phyloP scores from a whole-genome alignment of 164 flowering plant species.

The Vitis rupestris region DNA sequence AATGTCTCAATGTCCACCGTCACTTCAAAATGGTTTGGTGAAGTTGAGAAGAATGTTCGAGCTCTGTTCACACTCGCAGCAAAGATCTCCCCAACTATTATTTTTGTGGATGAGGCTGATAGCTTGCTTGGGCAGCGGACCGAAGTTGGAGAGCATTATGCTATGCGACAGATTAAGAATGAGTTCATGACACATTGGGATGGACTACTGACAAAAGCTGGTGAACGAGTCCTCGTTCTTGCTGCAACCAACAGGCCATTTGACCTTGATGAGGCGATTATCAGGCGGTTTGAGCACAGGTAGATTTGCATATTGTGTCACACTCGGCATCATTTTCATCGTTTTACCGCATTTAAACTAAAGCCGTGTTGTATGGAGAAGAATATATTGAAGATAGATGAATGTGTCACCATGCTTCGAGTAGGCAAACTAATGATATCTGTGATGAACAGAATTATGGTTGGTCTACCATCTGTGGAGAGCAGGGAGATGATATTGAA shows the following conservation, averaged over 20 bases:
- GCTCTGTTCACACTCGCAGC: conserved; percentile 52
- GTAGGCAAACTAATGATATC: neutral
- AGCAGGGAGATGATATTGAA: conserved; percentile 66
- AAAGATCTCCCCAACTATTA: conserved; percentile 54
- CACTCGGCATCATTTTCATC: neutral
- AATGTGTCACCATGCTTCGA: too few relatives aligned
- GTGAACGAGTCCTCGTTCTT: conserved; percentile 77
- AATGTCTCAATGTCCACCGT: conserved; percentile 66
- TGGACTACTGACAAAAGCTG: conserved; percentile 60
- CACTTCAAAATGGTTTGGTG: conserved; percentile 67
- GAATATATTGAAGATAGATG: neutral
- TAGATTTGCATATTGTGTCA: conserved; percentile 12
- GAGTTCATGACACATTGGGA: conserved; percentile 85
- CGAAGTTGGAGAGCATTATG: conserved; percentile 56
- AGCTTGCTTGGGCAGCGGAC: conserved; percentile 70
- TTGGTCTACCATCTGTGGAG: conserved; percentile 67
- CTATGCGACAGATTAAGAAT: conserved; percentile 58
- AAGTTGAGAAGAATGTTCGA: conserved; percentile 55
- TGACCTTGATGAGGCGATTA: conserved; percentile 82
- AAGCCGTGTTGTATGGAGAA: too few relatives aligned
- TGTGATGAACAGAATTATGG: conserved; percentile 57
- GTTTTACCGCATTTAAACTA: neutral
- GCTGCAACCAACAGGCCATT: conserved; percentile 86
- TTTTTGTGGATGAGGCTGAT: conserved; percentile 78
- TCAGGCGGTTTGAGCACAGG: conserved; percentile 86